phyloP scores from a whole-genome alignment of 257 asterid species.

The Ballota nigra region DNA sequence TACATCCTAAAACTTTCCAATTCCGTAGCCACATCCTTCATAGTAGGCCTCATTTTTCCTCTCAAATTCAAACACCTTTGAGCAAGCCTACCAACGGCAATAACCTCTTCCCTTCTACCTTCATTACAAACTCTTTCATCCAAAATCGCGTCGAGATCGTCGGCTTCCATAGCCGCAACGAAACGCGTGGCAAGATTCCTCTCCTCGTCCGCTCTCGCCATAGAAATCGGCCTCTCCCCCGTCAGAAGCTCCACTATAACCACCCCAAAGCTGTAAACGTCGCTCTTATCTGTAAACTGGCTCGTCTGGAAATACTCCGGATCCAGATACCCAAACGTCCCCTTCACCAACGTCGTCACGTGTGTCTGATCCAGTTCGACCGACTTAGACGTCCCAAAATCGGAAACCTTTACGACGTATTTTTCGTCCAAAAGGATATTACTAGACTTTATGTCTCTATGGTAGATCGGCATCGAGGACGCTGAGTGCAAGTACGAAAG shows the following conservation, averaged over 20 bases:
- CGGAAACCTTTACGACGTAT: constrained; percentile 19
- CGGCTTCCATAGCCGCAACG: neutral
- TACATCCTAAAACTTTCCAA: constrained; percentile 17
- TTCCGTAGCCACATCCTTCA: constrained; percentile 27
- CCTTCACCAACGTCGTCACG: constrained; percentile 24
- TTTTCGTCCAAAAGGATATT: constrained; percentile 28
- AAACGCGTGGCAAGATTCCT: constrained; percentile 7
- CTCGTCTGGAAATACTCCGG: constrained; percentile 30
- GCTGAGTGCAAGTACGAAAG: constrained; percentile 26
- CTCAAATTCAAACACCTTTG: constrained; percentile 27
- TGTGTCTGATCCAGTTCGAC: constrained; percentile 27
- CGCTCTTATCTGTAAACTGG: constrained; percentile 30
- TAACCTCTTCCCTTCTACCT: constrained; percentile 16
- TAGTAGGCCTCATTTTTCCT: constrained; percentile 28
- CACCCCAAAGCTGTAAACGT: constrained; percentile 31
- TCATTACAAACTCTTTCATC: constrained; percentile 9
- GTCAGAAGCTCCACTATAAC: constrained; percentile 29
- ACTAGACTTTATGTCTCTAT: constrained; percentile 30
- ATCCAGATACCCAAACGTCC: constrained; percentile 36
- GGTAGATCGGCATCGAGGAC: constrained; percentile 23
- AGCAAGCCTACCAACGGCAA: constrained; percentile 23
- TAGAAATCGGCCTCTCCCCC: constrained; percentile 19
- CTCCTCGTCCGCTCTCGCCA: neutral
- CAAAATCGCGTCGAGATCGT: neutral
- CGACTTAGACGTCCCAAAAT: constrained; percentile 23